Percentiles rank a stretch among this genome's conserved stretches.
Conservation (phyloP, 345 rosid species). For the Geranium rotundifolium region DNA sequence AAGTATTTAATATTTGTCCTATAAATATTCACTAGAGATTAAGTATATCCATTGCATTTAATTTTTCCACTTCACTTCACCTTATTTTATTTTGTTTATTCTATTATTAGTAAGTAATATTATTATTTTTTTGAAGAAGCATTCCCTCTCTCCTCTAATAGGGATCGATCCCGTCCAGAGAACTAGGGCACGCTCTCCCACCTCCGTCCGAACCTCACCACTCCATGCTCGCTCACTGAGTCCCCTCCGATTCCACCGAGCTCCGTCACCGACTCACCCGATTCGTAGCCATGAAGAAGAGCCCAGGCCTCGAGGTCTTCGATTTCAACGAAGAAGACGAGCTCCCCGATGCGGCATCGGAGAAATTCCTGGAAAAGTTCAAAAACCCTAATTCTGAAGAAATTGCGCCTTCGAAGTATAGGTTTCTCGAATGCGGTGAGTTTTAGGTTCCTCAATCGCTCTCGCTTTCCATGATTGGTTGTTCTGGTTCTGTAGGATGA, state of each 20-base stretch:
- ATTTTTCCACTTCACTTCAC: no score
- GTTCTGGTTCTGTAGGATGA: background rate
- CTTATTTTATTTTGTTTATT: no score
- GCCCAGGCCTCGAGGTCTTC: conserved; percentile 31
- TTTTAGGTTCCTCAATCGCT: conserved; percentile 1
- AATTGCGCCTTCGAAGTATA: conserved; percentile 28
- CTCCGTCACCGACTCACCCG: conserved; percentile 3
- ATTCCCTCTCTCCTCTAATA: no score
- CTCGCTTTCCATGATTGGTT: background rate
- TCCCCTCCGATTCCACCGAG: background rate
- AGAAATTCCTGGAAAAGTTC: conserved; percentile 33
- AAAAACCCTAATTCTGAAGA: conserved; percentile 48
- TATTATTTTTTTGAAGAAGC: no score
- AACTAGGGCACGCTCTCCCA: background rate
- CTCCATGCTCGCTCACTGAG: background rate
- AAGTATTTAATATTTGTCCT: no score
- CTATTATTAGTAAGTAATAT: no score
- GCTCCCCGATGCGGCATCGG: conserved; percentile 35
- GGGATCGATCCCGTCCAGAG: no score
- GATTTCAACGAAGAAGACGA: conserved; percentile 73
- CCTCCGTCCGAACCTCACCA: background rate
- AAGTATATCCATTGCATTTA: no score
- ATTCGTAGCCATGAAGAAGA: conserved; percentile 41
- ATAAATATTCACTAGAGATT: no score
- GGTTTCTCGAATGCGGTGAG: conserved; percentile 46